phyloP scores from a whole-genome alignment of 345 rosid genomes.

The Angophora floribunda region DNA sequence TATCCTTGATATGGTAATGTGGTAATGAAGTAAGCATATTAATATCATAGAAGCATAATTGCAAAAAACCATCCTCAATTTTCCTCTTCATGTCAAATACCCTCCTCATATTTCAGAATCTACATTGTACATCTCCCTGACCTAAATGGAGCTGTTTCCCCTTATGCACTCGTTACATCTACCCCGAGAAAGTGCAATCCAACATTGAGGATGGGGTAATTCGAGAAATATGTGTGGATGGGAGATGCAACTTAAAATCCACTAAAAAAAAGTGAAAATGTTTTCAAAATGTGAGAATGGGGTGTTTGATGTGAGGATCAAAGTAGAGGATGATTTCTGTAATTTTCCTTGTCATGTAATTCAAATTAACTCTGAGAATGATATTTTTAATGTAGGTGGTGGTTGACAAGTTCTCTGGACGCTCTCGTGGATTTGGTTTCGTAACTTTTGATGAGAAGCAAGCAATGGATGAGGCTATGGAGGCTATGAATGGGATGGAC shows the following conservation, averaged over 20 bases:
- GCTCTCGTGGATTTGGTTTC: conserved; percentile 17
- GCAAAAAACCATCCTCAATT: not conserved
- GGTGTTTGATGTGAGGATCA: not conserved
- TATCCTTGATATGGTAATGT: not conserved
- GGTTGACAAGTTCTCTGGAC: conserved; percentile 74
- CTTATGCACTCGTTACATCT: not conserved
- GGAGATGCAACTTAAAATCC: not conserved
- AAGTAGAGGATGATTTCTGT: not conserved
- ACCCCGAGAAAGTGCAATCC: not conserved
- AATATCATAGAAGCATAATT: not conserved
- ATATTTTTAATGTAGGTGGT: conserved; percentile 42
- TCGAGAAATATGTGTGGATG: not conserved
- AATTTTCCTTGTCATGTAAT: not conserved
- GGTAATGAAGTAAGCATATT: not conserved
- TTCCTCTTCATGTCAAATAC: not conserved
- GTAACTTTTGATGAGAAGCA: not conserved
- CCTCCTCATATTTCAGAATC: not conserved
- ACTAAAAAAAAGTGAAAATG: not conserved
- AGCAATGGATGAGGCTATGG: too few relatives aligned
- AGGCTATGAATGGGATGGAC: too few relatives aligned
- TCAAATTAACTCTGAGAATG: not conserved
- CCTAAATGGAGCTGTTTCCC: not conserved
- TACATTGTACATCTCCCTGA: not conserved
- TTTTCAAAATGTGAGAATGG: not conserved
- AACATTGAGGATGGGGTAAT: not conserved